Conservation (phyloP, 257 asterid species). For the Solanum medicagineum region DNA sequence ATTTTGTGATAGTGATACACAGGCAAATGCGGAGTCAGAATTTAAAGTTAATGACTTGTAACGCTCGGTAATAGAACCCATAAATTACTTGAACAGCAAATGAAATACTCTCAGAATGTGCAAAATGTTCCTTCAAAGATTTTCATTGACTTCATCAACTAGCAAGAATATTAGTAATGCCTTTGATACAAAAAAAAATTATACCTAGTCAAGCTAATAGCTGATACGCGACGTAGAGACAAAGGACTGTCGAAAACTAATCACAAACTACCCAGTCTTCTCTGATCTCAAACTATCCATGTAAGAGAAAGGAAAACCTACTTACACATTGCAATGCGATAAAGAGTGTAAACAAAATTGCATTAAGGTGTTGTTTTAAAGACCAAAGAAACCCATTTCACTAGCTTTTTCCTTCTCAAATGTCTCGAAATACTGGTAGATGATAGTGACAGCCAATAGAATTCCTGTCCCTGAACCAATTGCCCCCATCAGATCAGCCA, state of each 20-base stretch:
- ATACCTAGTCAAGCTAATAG: neutral
- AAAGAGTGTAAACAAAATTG: slow-evolving; percentile 1
- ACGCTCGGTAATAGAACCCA: neutral
- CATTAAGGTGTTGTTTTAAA: slow-evolving; percentile 15
- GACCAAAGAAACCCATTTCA: slow-evolving; percentile 83
- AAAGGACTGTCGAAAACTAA: neutral
- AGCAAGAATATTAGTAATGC: neutral
- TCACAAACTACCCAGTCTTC: neutral
- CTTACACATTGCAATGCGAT: slow-evolving; percentile 16
- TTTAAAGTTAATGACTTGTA: neutral
- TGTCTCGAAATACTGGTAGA: slow-evolving; percentile 82
- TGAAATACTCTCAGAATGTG: neutral
- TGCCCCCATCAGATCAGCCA: slow-evolving; percentile 94
- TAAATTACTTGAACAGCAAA: neutral
- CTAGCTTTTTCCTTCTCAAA: slow-evolving; percentile 90
- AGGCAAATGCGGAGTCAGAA: too few species aligned
- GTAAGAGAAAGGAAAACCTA: slow-evolving; percentile 4
- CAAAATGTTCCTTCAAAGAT: neutral
- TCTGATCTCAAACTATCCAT: neutral
- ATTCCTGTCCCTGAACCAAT: slow-evolving; percentile 92
- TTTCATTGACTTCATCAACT: neutral
- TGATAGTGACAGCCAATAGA: slow-evolving; percentile 74
- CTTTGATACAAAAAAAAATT: neutral
- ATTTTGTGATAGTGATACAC: too few species aligned
- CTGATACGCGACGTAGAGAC: neutral